Percentiles rank a stretch among this genome's conserved stretches.
phyloP scores from a whole-genome alignment of 441 rosid species.

The Macaranga tanarius region DNA sequence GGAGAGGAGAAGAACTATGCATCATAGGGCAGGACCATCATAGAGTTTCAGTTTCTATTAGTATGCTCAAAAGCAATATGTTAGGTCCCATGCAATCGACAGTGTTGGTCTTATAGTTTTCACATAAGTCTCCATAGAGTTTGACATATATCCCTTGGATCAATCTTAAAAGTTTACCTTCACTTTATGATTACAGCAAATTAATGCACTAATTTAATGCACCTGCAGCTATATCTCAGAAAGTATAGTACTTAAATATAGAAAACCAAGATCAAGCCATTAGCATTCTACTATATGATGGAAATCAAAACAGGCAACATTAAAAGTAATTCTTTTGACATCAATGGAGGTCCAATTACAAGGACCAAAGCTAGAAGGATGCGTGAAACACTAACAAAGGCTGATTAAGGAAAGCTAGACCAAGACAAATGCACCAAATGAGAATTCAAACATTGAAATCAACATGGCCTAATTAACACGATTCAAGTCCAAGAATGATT shows the following conservation, averaged over 20 bases:
- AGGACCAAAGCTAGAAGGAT: too few species aligned
- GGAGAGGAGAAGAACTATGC: neutral
- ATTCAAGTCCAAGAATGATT: too few species aligned
- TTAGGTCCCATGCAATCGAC: too few species aligned
- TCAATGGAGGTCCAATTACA: too few species aligned
- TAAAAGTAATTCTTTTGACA: too few species aligned
- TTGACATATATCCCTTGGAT: neutral
- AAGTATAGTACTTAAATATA: neutral
- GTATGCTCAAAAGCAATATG: too few species aligned
- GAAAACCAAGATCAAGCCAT: slow-evolving; percentile 2
- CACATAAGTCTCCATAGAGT: neutral
- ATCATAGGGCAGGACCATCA: neutral
- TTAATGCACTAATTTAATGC: neutral
- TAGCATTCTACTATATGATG: neutral
- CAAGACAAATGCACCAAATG: too few species aligned
- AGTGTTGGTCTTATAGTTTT: neutral
- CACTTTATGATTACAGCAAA: neutral
- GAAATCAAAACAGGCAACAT: too few species aligned
- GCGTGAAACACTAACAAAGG: too few species aligned
- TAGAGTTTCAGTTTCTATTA: neutral
- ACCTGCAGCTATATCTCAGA: neutral
- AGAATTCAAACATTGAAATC: too few species aligned
- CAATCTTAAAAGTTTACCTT: neutral
- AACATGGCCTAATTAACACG: too few species aligned
- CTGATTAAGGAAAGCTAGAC: too few species aligned